Base-by-base conservation (phyloP, 2,329 filamentous ascomycete genomes). In the Diaporthe helianthi region DNA sequence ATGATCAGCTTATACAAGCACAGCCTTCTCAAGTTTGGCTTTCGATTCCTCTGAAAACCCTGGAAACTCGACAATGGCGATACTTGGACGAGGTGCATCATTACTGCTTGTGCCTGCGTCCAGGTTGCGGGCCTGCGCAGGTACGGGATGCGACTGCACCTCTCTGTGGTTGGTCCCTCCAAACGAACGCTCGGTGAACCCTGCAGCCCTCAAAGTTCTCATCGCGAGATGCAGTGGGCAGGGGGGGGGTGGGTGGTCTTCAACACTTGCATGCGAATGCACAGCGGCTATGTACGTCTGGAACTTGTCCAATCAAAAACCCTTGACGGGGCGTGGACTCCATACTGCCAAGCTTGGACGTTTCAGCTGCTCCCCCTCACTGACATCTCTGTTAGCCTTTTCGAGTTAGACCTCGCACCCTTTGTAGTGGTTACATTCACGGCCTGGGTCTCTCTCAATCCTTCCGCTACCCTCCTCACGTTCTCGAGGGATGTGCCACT, bases 271-370 rank as follows among this genome's bases (percentile, higher is more conserved):
- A 73, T 72, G 72, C 75, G 71, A 73, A 76, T 78, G 76, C 76
- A 78, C 73, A 74, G 76, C 76, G 76, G 76, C 76, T 77, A 78
- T 75, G 75, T 78, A 75, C 75, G 74, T 71, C 72, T 71, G 71
- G 72, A 69, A 69, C 67, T 60, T 70, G 68, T 54, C 76, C 76
- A 78, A 78, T 76, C 73, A 69, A 33, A 29, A n/a, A 31, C 38
- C 46, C 49, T 29, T 47, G 54, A 36, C 19, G 38, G 63, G 60
- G 49, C 24, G 53, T 41, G 52, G 41, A 55, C 36, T 60, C 65
- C 41, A 65, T 51, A 24, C 19, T 63, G 54, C 49, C 63, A 47
- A 51, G 41, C 51, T 66, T 19, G 60, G 72, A 69, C 67, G 76
- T 77, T 77, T 77, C 76, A 77, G 73, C 73, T 74, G 68, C 70